Evolutionary conservation across 176 grass and related monocot species (phyloP).

Genomic region (Carex cristatella): DNA sequence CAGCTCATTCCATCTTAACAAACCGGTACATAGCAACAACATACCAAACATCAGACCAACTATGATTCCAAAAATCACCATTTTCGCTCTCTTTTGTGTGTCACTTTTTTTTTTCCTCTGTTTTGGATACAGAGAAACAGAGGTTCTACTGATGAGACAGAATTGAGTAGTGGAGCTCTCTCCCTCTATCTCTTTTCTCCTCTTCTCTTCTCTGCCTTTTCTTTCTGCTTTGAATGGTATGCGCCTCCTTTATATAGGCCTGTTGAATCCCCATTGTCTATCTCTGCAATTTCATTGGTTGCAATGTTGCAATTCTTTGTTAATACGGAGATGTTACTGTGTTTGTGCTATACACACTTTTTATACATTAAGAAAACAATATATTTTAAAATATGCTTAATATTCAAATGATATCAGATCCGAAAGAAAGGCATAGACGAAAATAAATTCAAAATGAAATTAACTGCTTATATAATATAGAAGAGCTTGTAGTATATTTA

Average conservation of each 20-base stretch:
- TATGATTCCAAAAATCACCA: slow-evolving; percentile 24
- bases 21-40: slow-evolving; percentile 44
- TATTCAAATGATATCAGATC: too few relatives aligned
- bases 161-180: slow-evolving; percentile 9
- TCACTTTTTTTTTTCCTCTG: slow-evolving; percentile 6
- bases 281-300: slow-evolving; percentile 10
- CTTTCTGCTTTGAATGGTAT: not conserved
- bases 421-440: too few relatives aligned
- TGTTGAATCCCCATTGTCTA: not conserved
- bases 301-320: slow-evolving; percentile 3
- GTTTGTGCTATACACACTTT: not conserved
- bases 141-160: not conserved
- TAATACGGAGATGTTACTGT: not conserved
- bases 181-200: not conserved
- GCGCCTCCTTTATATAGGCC: slow-evolving; percentile 18
- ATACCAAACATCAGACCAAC: slow-evolving; percentile 4
- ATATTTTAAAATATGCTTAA: too few relatives aligned
- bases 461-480: too few relatives aligned
- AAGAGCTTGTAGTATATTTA: too few relatives aligned
- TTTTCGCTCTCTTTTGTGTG: not conserved
- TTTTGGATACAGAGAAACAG: not conserved
- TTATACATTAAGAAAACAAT: not conserved
- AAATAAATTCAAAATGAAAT: too few relatives aligned
- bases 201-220: not conserved
- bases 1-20: slow-evolving; percentile 79